Evolutionary conservation across 208 protist genomes (phyloP), one percentile per base, ranked within the genome.

Genomic region (Plasmodiophora brassicae): DNA sequence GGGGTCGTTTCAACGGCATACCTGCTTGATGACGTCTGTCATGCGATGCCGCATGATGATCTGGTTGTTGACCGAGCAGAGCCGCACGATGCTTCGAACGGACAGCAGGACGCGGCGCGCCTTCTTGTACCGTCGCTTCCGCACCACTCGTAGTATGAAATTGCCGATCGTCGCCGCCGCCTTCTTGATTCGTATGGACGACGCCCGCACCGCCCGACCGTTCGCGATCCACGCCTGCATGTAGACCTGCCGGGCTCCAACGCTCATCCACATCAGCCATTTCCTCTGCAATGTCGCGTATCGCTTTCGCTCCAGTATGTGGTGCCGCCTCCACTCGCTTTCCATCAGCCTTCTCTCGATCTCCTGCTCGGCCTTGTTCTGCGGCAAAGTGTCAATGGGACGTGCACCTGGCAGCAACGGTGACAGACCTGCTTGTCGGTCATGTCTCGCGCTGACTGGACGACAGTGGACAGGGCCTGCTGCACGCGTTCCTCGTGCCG

Each of bases 31-130:
- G n/a, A 78, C 65, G 41, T 78, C 65, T 14, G 65, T 78, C 10
- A 38, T 5, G n/a, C 65, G 65, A 78, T 78, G 65, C n/a, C 65
- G 65, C 14, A 78, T 32, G 5, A 78, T 32, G 20, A 78, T 78
- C n/a, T 78, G 65, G n/a, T 78, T 78, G 41, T 78, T 78, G n/a
- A 78, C 65, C 65, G n/a, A 5, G 65, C 65, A 78, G 32, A 78
- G 65, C n/a, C 65, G 5, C 14, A 78, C 5, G n/a, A 78, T 78
- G 10, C 32, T 36, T 38, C 65, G 65, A 78, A 78, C 65, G 20
- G 14, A n/a, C 65, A 78, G 41, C 14, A 78, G n/a, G 10, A 38
- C 32, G 10, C 65, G 65, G 20, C 65, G 65, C 5, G 65, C 65
- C 14, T 32, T n/a, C 41, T 38, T n/a, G 41, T 78, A 78, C 14